Base-by-base conservation (phyloP, 108 stramenopile genomes). In the Skeletonema costatum region DNA sequence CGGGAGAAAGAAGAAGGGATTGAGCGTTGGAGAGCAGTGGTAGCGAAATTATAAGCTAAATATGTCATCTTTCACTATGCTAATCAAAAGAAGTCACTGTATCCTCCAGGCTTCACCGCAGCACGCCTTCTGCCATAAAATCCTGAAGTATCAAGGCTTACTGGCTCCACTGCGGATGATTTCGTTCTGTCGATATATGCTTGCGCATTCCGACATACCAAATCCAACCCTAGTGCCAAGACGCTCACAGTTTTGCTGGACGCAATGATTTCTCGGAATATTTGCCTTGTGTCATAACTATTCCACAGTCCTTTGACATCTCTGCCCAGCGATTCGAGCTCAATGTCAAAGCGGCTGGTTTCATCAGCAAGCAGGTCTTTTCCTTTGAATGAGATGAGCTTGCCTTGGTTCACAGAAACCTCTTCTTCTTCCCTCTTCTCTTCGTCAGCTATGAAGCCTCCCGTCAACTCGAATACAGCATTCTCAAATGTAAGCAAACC, bases 1-100 rank as follows among this genome's bases (percentile, higher is more conserved):
- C 39, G 93, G 93, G 16, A 77, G 93, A 21, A 95, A 95, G 71
- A 79, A 81, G 50, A 77, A 76, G 74, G 83, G 87, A 19, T 50
- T 75, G 8, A 87, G 70, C 70, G 93, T 95, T 51, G 93, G 93
- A 13, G 93, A 95, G 66, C 93, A 95, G 42, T 95, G 93, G 93
- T 95, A 90, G 68, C 25, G 63, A 60, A 56, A 60, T 13, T 56
- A 25, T 21, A 56, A 56, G 53, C 53, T 56, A 56, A 25, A 29
- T 56, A 56, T 56, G 53, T 10, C 4, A 56, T 56, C 9, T 56
- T 56, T 56, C 53, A 56, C 21, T 56, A 56, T 56, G 53, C 19
- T 56, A 56, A 50, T 76, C 48, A 68, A 65, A 81, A 81, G 65
- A 81, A 81, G 66, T 81, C 80, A 50, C 68, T 62, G 62, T 81